Evolutionary conservation across 202 grass and related monocot species (phyloP), one percentile per base, ranked within the genome.

Genomic region (Setaria italica): DNA sequence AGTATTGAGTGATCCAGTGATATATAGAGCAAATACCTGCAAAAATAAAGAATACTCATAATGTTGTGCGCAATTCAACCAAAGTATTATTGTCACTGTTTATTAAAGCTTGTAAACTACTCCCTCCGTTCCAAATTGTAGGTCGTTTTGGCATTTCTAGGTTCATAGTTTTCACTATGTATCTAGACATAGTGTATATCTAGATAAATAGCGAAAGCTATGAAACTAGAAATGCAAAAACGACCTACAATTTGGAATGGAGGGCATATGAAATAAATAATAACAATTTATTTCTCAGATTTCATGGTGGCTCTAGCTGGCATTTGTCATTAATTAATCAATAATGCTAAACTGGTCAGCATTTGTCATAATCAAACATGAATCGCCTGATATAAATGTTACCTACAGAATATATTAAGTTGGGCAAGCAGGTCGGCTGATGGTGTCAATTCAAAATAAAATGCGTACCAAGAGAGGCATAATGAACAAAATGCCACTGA

Each of bases 401-500:
- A 29, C 33, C 4, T 33, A 63, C 4, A 2, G 12, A 30, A 32
- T 33, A 63, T 62, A 13, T 63, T 63, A 63, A 15, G 30, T 6
- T 63, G 4, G 12, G 60, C 60, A 63, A 34, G 0, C 72, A 55
- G 9, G 15, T 74, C 15, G 35, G 19, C 9, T 55, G 9, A 74
- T 33, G 32, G 34, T 54, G 9, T 54, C 9, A 54, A 51, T 68
- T 55, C 30, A 33, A 55, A 74, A 74, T 20, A 35, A 33, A 47
- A 46, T 6, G n/a, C 29, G 3, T 82, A 72, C 70, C 81, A 80
- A 25, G 42, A 85, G 20, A 17, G 87, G 87, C 68, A 85, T 85
- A 68, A 85, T 89, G 70, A 88, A 83, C 73, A 83, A 19, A 47
- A 83, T 65, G 4, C 86, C 80, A 78, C 80, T 83, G 35, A 35